Conservation (phyloP, 2,329 filamentous ascomycete species). For the Penicillium sp. region DNA sequence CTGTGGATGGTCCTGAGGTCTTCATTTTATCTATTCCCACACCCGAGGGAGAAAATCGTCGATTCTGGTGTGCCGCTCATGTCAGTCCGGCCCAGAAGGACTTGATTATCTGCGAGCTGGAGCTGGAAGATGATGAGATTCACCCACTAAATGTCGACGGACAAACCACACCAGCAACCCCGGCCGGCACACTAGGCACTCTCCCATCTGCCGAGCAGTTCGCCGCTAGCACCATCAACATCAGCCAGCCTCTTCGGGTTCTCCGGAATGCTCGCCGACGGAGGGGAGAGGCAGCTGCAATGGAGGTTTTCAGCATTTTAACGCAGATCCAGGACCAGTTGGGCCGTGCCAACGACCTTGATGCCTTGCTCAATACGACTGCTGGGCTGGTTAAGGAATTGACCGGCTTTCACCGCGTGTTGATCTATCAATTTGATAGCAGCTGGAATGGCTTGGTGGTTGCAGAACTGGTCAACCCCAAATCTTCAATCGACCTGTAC, state of each 20-base stretch:
- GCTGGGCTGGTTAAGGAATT: constrained; percentile 84
- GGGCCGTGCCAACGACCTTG: constrained; percentile 56
- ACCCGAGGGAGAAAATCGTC: constrained; percentile 52
- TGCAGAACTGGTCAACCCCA: constrained; percentile 76
- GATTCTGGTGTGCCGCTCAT: constrained; percentile 85
- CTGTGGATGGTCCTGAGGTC: constrained; percentile 73
- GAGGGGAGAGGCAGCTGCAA: constrained; percentile 72
- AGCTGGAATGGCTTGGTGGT: constrained; percentile 80
- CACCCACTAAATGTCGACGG: constrained; percentile 26
- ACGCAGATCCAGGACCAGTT: constrained; percentile 87
- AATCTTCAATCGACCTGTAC: constrained; percentile 73
- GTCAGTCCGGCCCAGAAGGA: constrained; percentile 62
- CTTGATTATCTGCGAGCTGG: constrained; percentile 80
- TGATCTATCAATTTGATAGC: constrained; percentile 87
- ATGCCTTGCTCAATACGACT: constrained; percentile 70
- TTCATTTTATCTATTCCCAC: constrained; percentile 70
- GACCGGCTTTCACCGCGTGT: constrained; percentile 84
- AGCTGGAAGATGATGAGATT: constrained; percentile 74
- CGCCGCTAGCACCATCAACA: constrained; percentile 66
- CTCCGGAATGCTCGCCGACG: constrained; percentile 68
- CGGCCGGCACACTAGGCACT: constrained; percentile 59
- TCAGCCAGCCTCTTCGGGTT: constrained; percentile 71
- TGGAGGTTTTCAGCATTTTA: constrained; percentile 92
- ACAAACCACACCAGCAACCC: constrained; percentile 13
- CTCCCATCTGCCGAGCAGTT: constrained; percentile 69